These are phyloP conservation scores for Phialocephala subalpina DNA, from an alignment of 2,329 filamentous ascomycete species.

Conservation along the genomic window DNA sequence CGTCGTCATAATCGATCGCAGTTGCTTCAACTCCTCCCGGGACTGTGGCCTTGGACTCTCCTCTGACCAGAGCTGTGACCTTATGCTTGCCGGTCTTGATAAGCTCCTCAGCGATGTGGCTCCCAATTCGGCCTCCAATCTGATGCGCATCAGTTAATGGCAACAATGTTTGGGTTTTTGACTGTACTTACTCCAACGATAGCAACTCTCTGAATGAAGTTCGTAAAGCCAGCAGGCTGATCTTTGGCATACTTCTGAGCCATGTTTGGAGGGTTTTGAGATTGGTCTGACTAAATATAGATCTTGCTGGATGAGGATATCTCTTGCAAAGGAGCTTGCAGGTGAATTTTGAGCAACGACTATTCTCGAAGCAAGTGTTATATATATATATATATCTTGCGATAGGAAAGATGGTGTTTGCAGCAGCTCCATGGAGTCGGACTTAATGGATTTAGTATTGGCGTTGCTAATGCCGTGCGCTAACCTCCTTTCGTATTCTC, in stretches of 20 bases:
- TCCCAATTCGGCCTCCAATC: conserved; percentile 53
- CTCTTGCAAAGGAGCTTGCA: background rate
- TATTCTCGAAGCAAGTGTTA: background rate
- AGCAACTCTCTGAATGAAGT: conserved; percentile 53
- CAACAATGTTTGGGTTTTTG: background rate
- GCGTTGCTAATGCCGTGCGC: background rate
- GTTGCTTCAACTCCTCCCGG: conserved; percentile 51
- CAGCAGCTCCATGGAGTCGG: background rate
- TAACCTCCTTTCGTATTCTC: conserved; percentile 1
- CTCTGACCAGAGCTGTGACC: conserved; percentile 58
- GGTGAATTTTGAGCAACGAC: background rate
- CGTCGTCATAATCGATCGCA: conserved; percentile 54
- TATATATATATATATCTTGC: no score
- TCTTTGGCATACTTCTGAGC: conserved; percentile 29
- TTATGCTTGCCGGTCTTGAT: conserved; percentile 50
- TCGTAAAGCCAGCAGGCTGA: conserved; percentile 38
- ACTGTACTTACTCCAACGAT: conserved; percentile 54
- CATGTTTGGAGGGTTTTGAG: no score
- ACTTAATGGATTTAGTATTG: background rate
- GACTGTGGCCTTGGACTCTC: conserved; percentile 48
- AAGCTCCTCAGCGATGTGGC: conserved; percentile 45
- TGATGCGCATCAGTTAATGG: conserved; percentile 37
- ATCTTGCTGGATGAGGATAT: background rate
- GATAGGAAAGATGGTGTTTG: no score
- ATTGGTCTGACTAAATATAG: background rate